Evolutionary conservation across 148 eudicot genomes (phyloP).

Genomic region (Amaranthus hypochondriacus): DNA sequence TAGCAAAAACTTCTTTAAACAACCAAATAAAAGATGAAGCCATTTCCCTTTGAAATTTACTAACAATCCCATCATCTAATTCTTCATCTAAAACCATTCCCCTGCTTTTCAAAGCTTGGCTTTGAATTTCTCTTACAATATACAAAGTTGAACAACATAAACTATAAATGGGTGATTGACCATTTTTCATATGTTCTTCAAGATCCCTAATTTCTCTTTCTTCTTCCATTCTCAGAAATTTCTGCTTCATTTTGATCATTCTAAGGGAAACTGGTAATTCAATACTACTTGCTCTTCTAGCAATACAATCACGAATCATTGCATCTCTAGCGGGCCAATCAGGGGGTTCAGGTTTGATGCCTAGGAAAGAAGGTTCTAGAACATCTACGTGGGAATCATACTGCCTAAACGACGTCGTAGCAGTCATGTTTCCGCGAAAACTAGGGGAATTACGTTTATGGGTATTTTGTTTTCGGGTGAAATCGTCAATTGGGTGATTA

Average conservation of each 20-base stretch:
- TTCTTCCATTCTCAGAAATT: conserved; percentile 20
- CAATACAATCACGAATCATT: conserved; percentile 33
- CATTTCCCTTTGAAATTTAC: conserved; percentile 48
- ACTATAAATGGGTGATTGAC: conserved; percentile 9
- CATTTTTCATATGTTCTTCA: background rate
- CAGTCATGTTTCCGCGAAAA: background rate
- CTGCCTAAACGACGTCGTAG: conserved; percentile 15
- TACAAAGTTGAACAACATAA: conserved; percentile 24
- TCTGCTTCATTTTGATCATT: conserved; percentile 51
- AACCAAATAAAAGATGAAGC: conserved; percentile 55
- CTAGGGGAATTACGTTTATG: background rate
- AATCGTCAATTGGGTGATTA: conserved; percentile 1
- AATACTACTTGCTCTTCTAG: conserved; percentile 45
- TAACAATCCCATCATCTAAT: conserved; percentile 29
- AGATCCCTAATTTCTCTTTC: conserved; percentile 10
- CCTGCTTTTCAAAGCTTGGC: conserved; percentile 40
- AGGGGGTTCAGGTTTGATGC: conserved; percentile 47
- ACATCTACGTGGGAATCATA: conserved; percentile 23
- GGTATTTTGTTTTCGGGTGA: conserved; percentile 7
- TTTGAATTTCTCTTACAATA: conserved; percentile 45
- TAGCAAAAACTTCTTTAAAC: conserved; percentile 53
- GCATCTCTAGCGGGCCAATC: conserved; percentile 62
- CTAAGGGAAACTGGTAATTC: conserved; percentile 60
- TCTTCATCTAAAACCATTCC: conserved; percentile 40
- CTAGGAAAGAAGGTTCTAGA: conserved; percentile 47